Evolutionary conservation across 495 filamentous ascomycete genomes (phyloP).

Genomic region (Xylaria palmicola): DNA sequence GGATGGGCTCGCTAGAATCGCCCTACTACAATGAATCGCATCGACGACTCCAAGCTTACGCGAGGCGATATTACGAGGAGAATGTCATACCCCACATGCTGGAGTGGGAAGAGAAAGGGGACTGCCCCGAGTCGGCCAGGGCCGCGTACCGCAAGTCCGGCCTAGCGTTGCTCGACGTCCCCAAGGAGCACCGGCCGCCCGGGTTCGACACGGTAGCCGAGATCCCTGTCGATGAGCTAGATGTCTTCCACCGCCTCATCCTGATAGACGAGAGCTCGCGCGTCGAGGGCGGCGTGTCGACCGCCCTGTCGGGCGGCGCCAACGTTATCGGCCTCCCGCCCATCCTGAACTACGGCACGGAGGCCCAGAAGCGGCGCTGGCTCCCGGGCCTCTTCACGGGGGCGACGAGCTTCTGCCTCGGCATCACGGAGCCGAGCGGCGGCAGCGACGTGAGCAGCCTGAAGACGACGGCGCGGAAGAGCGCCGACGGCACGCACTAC

Average conservation of each 20-base stretch:
- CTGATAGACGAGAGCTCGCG: slow-evolving; percentile 60
- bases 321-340: slow-evolving; percentile 67
- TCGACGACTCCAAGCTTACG: slow-evolving; percentile 52
- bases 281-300: slow-evolving; percentile 41
- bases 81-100: slow-evolving; percentile 56
- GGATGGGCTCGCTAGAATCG: slow-evolving; percentile 42
- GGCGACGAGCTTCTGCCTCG: slow-evolving; percentile 65
- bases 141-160: slow-evolving; percentile 32
- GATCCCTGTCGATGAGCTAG: slow-evolving; percentile 59
- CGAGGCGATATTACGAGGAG: slow-evolving; percentile 58
- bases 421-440: slow-evolving; percentile 64
- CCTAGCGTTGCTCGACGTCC: slow-evolving; percentile 3
- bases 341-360: slow-evolving; percentile 58
- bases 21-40: slow-evolving; percentile 70
- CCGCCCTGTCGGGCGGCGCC: slow-evolving; percentile 52
- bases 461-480: slow-evolving; percentile 63
- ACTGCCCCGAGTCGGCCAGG: slow-evolving; percentile 39
- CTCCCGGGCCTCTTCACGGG: slow-evolving; percentile 58
- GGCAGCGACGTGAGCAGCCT: slow-evolving; percentile 61
- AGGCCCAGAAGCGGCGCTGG: slow-evolving; percentile 53
- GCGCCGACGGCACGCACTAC: slow-evolving; percentile 53
- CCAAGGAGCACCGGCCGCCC: slow-evolving; percentile 37
- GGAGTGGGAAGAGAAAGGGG: slow-evolving; percentile 50
- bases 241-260: slow-evolving; percentile 64
- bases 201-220: slow-evolving; percentile 54